Evolutionary conservation across 2,329 filamentous ascomycete species (phyloP).

Genomic region (Coniochaeta sp.): DNA sequence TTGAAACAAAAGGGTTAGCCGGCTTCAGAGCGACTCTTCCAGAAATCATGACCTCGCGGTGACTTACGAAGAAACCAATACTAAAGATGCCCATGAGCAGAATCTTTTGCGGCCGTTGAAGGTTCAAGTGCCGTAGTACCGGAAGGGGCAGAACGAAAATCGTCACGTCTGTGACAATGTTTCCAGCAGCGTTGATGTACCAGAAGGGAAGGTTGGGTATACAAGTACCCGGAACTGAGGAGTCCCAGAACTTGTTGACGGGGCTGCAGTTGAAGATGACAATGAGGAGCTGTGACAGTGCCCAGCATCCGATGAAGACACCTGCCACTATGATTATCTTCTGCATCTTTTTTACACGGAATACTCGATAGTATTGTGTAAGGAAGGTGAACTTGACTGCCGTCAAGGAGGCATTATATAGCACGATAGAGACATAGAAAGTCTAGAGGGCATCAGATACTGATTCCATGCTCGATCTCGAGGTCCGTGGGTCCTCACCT

Average conservation of each 20-base stretch:
- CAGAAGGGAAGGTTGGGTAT: slow-evolving; percentile 25
- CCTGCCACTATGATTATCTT: slow-evolving; percentile 20
- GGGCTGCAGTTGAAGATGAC: slow-evolving; percentile 26
- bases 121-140: slow-evolving; percentile 22
- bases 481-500: slow-evolving; percentile 5
- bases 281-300: slow-evolving; percentile 26
- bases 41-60: too few species aligned
- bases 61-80: slow-evolving; percentile 29
- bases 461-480: neutral
- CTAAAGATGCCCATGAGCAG: slow-evolving; percentile 27
- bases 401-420: slow-evolving; percentile 27
- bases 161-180: slow-evolving; percentile 28
- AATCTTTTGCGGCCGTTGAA: slow-evolving; percentile 22
- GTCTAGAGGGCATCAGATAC: slow-evolving; percentile 12
- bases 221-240: slow-evolving; percentile 18
- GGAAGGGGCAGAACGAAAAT: slow-evolving; percentile 29
- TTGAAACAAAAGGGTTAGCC: neutral
- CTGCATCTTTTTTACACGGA: slow-evolving; percentile 21
- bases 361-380: slow-evolving; percentile 29
- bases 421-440: slow-evolving; percentile 28
- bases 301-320: slow-evolving; percentile 24
- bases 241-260: slow-evolving; percentile 25
- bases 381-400: slow-evolving; percentile 29
- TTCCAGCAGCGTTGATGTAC: slow-evolving; percentile 27
- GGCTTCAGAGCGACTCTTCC: too few species aligned